Evolutionary conservation across 768 basidiomycete species (phyloP).

Genomic region (Boletus tylopilopsis): DNA sequence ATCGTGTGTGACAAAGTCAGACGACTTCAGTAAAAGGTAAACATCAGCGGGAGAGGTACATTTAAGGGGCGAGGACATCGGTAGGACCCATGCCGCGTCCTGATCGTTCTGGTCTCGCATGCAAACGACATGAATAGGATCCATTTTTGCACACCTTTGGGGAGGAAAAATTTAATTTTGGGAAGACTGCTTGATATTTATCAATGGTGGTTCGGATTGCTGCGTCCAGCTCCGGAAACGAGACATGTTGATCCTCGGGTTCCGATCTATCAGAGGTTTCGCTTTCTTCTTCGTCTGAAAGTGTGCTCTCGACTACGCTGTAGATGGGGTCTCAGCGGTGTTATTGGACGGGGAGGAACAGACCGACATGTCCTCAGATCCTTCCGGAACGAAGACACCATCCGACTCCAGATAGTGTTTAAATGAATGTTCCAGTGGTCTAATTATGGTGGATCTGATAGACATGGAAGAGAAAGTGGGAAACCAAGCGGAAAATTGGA

Average conservation of each 20-base stretch:
- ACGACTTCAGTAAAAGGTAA: constrained; percentile 89
- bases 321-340: not conserved
- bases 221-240: constrained; percentile 81
- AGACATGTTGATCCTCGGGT: constrained; percentile 39
- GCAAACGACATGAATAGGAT: not conserved
- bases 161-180: constrained; percentile 95
- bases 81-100: constrained; percentile 93
- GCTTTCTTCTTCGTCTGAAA: constrained; percentile 56
- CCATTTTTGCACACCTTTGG: constrained; percentile 58
- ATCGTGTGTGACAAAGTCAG: constrained; percentile 85
- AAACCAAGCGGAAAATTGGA: constrained; percentile 88
- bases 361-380: constrained; percentile 73
- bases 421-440: constrained; percentile 62
- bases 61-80: constrained; percentile 77
- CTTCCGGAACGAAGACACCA: constrained; percentile 78
- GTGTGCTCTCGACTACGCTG: constrained; percentile 51
- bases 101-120: constrained; percentile 27
- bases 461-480: constrained; percentile 58
- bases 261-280: constrained; percentile 35
- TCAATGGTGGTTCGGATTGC: constrained; percentile 62
- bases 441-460: constrained; percentile 72
- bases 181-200: constrained; percentile 82
- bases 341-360: not conserved
- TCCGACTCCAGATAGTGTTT: constrained; percentile 75
- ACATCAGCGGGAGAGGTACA: constrained; percentile 88